Conservation (phyloP, 2,329 filamentous ascomycete genomes). For the Pleurostoma richardsiae region DNA sequence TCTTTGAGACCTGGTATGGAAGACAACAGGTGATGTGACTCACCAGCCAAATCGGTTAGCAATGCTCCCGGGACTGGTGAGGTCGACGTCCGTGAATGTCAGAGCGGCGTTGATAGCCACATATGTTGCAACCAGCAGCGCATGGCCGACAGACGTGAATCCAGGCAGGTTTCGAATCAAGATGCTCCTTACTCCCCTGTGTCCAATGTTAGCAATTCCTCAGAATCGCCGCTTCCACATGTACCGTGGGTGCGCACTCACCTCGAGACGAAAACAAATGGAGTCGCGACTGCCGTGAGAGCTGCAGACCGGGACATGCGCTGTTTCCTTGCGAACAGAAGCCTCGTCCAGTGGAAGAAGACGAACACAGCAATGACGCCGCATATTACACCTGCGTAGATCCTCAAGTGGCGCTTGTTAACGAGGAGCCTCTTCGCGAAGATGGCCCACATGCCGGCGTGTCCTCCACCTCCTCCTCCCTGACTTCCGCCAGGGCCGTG, state of each 20-base stretch:
- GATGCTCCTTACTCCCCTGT: constrained; percentile 18
- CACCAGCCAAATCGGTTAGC: constrained; percentile 26
- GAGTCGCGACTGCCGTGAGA: background rate
- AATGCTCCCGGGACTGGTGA: constrained; percentile 9
- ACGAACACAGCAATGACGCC: background rate
- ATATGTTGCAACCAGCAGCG: constrained; percentile 21
- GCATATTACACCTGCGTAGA: background rate
- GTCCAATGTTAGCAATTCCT: too few species aligned
- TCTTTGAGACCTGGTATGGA: background rate
- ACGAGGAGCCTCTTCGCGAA: background rate
- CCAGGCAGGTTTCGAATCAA: constrained; percentile 22
- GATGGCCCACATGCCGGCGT: background rate
- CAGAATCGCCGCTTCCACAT: too few species aligned
- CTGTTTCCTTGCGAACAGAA: background rate
- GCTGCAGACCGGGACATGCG: background rate
- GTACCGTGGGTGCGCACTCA: background rate
- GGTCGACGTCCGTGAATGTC: constrained; percentile 21
- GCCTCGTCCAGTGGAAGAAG: background rate
- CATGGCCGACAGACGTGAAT: constrained; percentile 26
- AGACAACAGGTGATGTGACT: constrained; percentile 2
- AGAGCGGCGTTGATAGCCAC: constrained; percentile 21
- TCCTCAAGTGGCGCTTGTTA: background rate
- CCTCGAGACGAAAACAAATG: background rate
- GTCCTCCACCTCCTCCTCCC: background rate
- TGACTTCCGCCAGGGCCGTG: background rate